Evolutionary conservation across 108 stramenopile genomes (phyloP), one percentile per base, ranked within the genome.

Genomic region (Nitzschia sp.): DNA sequence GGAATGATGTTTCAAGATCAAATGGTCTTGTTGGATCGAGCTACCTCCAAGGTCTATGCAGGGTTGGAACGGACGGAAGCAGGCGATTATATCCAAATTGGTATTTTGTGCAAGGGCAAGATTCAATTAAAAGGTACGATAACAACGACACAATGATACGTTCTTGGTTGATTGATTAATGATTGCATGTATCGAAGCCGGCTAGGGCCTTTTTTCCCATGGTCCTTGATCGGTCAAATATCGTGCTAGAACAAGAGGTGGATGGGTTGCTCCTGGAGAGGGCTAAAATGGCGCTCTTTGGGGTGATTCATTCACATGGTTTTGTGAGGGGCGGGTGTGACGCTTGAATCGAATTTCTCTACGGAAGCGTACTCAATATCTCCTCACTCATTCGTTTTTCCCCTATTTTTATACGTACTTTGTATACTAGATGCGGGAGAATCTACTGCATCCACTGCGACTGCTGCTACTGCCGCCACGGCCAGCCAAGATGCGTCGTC

Each of bases 281-380:
- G 41, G 41, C 10, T 34, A 29, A 57, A 57, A 69, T 57, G 40
- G 56, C 64, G 0, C n/a, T 53, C n/a, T 19, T n/a, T 65, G 14
- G 34, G 53, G 60, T 43, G 24, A 57, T 22, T 8, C n/a, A 34
- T 34, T 34, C 29, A 34, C 29, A 34, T 3, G 29, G 29, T 34
- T 34, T 34, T 34, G 29, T 34, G 58, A 72, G 48, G 46, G 77
- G 74, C 74, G 80, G 83, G 83, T 84, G 83, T 84, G 83, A 84
- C 63, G 62, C 79, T 76, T 76, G 73, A 63, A 84, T 80, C 26
- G 63, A 51, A 25, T 62, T 43, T 19, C 44, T 42, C 77, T 52
- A 81, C 83, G 75, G 65, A 71, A 76, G 74, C 65, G 71, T 81
- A 76, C 83, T 84, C 83, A 84, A 84, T 84, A 84, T 76, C 74